Conservation (phyloP, 371 early-diverging fungal genomes). For the Conidiobolus coronatus region DNA sequence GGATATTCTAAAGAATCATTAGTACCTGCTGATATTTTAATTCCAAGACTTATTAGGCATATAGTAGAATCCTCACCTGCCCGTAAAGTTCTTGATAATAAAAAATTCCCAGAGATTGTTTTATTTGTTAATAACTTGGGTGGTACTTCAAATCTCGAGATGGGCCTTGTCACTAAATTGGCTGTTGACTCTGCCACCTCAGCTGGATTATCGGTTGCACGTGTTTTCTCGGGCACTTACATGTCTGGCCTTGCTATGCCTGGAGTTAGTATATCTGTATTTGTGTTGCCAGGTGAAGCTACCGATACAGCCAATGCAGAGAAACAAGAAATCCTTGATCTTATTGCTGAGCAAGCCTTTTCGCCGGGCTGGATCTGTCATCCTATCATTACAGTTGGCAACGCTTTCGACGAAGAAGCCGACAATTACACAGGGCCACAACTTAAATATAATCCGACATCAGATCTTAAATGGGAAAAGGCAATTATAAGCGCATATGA, state of each 20-base stretch:
- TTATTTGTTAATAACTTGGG: conserved; percentile 63
- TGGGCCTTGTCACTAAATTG: conserved; percentile 36
- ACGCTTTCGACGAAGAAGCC: too few relatives aligned
- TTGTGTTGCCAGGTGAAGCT: conserved; percentile 20
- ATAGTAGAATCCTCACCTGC: too few relatives aligned
- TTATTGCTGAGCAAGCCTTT: conserved; percentile 16
- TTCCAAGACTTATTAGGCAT: too few relatives aligned
- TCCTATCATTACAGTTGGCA: too few relatives aligned
- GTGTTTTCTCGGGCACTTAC: conserved; percentile 34
- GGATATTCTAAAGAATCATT: conserved; percentile 34
- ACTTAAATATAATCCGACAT: too few relatives aligned
- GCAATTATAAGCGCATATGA: too few relatives aligned
- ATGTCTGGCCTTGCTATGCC: conserved; percentile 61
- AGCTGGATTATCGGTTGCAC: conserved; percentile 16
- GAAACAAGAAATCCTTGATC: conserved; percentile 16
- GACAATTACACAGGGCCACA: too few relatives aligned
- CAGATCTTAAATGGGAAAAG: too few relatives aligned
- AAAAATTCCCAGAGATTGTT: conserved; percentile 18
- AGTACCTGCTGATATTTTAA: too few relatives aligned
- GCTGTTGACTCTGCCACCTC: conserved; percentile 17
- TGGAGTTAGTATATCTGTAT: conserved; percentile 36
- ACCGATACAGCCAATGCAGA: too few relatives aligned
- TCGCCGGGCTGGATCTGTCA: conserved; percentile 2
- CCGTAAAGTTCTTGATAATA: too few relatives aligned
- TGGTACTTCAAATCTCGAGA: conserved; percentile 38